These are phyloP conservation scores for Herpetomonas samuelpessoai DNA, from an alignment of 208 protist genomes.

Conservation along the genomic window DNA sequence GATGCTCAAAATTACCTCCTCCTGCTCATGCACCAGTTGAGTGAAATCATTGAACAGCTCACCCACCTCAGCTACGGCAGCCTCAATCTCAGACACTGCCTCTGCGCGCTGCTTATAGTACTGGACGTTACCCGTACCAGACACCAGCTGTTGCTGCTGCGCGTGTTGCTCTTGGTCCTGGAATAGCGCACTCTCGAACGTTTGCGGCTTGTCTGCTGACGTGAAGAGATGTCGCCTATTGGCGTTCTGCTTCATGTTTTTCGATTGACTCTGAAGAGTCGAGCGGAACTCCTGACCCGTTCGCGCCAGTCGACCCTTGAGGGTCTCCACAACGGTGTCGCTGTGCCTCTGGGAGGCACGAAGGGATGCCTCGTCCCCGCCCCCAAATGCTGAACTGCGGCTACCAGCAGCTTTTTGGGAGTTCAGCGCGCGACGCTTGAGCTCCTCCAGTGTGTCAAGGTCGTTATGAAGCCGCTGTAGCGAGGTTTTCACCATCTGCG, in stretches of 20 bases:
- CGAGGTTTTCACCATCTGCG: conserved; percentile 74
- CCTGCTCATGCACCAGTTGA: conserved; percentile 89
- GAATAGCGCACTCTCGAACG: conserved; percentile 88
- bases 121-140: conserved; percentile 53
- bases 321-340: conserved; percentile 73
- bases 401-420: conserved; percentile 42
- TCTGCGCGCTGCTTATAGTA: conserved; percentile 84
- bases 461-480: conserved; percentile 80
- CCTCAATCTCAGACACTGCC: conserved; percentile 86
- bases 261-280: conserved; percentile 75
- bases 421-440: conserved; percentile 56
- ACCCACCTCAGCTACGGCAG: conserved; percentile 86
- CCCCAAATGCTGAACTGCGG: neutral
- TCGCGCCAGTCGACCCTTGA: conserved; percentile 61
- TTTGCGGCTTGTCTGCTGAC: conserved; percentile 66
- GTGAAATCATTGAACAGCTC: conserved; percentile 93
- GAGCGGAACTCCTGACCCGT: conserved; percentile 84
- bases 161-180: conserved; percentile 81
- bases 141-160: conserved; percentile 68
- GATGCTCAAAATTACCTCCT: conserved; percentile 89
- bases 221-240: conserved; percentile 81
- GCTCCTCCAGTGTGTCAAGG: conserved; percentile 65
- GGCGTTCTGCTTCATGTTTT: conserved; percentile 70
- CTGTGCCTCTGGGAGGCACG: conserved; percentile 33
- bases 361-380: neutral